Evolutionary conservation across 2,329 filamentous ascomycete species (phyloP).

Genomic region (Capronia coronata): DNA sequence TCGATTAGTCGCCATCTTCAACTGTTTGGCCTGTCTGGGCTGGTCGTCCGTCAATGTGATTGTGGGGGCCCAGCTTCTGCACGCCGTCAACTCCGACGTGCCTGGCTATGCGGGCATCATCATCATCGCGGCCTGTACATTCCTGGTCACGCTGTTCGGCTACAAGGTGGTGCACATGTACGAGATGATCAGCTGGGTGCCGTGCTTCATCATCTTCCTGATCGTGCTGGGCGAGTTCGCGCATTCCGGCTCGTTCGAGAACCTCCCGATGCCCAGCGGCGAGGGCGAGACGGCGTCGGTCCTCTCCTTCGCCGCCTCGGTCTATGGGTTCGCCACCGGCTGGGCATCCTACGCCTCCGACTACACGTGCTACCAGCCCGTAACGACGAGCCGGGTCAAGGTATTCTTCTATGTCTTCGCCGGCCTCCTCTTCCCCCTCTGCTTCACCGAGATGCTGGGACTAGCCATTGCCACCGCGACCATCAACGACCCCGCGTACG

Average conservation of each 20-base stretch:
- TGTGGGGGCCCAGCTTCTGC: conserved; percentile 69
- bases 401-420: conserved; percentile 64
- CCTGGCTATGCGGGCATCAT: conserved; percentile 69
- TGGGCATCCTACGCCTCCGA: conserved; percentile 72
- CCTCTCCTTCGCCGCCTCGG: conserved; percentile 59
- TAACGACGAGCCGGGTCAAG: conserved; percentile 51
- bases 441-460: conserved; percentile 68
- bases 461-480: conserved; percentile 64
- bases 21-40: conserved; percentile 44
- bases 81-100: conserved; percentile 60
- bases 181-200: conserved; percentile 69
- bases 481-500: conserved; percentile 50
- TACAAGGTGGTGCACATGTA: conserved; percentile 71
- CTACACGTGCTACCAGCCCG: conserved; percentile 73
- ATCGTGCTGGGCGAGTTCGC: conserved; percentile 64
- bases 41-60: conserved; percentile 75
- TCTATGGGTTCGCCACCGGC: conserved; percentile 64
- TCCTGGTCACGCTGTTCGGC: conserved; percentile 65
- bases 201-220: conserved; percentile 65
- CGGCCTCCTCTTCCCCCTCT: conserved; percentile 63
- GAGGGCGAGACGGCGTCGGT: conserved; percentile 54
- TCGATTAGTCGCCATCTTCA: conserved; percentile 39
- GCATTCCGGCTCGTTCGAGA: conserved; percentile 58
- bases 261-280: conserved; percentile 55
- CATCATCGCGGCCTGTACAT: conserved; percentile 62